Evolutionary conservation across 208 protist species (phyloP).

Genomic region (Wallacemonas rigidus): DNA sequence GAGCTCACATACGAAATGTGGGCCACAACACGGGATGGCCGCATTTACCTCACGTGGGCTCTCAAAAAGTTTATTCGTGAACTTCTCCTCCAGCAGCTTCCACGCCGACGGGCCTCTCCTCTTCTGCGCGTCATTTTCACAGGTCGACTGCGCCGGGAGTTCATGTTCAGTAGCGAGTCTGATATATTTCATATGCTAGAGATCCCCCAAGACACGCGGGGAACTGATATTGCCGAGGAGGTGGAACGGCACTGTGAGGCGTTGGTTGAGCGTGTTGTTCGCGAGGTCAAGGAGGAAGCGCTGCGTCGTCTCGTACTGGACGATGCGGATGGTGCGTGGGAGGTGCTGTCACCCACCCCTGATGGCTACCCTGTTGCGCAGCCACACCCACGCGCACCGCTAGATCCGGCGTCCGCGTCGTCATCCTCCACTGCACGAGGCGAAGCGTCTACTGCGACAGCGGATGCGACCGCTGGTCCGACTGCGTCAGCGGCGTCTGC

Average conservation of each 20-base stretch:
- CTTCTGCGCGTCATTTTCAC: conserved; percentile 75
- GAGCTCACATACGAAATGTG: conserved; percentile 87
- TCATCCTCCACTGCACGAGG: background rate
- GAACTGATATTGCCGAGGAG: conserved; percentile 54
- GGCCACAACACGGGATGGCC: conserved; percentile 76
- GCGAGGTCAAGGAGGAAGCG: conserved; percentile 37
- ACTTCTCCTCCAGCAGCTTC: conserved; percentile 65
- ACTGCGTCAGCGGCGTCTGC: background rate
- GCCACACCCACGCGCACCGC: background rate
- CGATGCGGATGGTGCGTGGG: background rate
- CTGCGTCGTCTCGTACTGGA: conserved; percentile 11
- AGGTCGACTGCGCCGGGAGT: conserved; percentile 53
- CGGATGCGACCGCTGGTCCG: background rate
- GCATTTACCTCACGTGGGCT: conserved; percentile 66
- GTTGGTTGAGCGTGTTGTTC: conserved; percentile 56
- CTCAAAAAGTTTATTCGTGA: conserved; percentile 80
- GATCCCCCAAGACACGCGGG: conserved; percentile 49
- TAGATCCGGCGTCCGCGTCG: background rate
- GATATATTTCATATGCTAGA: conserved; percentile 79
- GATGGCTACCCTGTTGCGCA: background rate
- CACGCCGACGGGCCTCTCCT: conserved; percentile 66
- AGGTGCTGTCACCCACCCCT: background rate
- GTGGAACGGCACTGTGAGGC: conserved; percentile 72
- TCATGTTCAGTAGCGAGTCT: conserved; percentile 44
- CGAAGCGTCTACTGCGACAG: background rate